Percentiles rank a stretch among this genome's conserved stretches.
These are phyloP conservation scores for Chaetoceros tenuissimus DNA, from an alignment of 108 stramenopile species.

Conservation along the genomic window DNA sequence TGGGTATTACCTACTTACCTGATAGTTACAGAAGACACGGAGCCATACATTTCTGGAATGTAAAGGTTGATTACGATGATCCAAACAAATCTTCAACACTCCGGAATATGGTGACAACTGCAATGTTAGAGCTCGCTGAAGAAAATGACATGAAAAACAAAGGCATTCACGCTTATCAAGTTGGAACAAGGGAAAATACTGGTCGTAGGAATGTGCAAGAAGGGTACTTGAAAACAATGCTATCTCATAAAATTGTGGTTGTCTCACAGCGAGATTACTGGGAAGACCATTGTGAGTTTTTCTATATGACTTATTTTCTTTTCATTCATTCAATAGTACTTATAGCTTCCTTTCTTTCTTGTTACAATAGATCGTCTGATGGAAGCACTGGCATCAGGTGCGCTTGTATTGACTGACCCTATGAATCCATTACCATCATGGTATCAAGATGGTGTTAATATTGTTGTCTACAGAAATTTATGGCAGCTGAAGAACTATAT, in stretches of 20 bases:
- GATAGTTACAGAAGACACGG: neutral
- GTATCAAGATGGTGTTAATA: constrained; percentile 18
- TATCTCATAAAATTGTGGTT: constrained; percentile 49
- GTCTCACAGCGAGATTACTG: constrained; percentile 54
- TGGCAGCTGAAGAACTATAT: constrained; percentile 17
- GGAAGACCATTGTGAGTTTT: constrained; percentile 63
- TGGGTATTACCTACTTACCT: neutral
- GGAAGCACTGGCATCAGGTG: constrained; percentile 51
- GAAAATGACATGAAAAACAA: neutral
- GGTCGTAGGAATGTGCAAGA: neutral
- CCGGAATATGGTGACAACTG: neutral
- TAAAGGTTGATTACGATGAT: neutral
- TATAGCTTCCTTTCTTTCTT: too few relatives aligned
- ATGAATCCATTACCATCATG: constrained; percentile 36
- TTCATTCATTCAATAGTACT: too few relatives aligned
- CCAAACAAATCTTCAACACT: neutral
- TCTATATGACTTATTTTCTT: too few relatives aligned
- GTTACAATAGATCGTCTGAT: too few relatives aligned
- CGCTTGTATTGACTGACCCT: constrained; percentile 46
- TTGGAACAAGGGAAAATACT: neutral
- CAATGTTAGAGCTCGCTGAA: neutral
- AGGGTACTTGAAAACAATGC: constrained; percentile 20
- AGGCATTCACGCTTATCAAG: neutral
- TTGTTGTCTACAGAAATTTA: constrained; percentile 34
- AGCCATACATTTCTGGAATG: neutral